These are phyloP conservation scores for Malassezia caprae DNA, from an alignment of 1,284 basidiomycete species.

Conservation along the genomic window DNA sequence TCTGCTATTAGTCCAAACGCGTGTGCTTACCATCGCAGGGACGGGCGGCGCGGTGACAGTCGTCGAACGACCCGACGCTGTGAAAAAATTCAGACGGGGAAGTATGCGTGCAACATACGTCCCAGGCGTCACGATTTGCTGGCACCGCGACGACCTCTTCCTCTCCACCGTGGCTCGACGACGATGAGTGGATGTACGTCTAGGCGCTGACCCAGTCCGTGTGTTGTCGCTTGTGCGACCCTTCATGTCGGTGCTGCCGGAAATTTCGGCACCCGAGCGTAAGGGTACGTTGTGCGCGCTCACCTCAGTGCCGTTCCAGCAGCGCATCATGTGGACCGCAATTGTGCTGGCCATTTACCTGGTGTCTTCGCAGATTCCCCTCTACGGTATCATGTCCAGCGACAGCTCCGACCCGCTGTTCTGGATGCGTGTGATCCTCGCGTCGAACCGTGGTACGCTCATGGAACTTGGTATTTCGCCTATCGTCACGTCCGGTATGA, in stretches of 20 bases:
- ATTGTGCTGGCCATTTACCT: conserved; percentile 48
- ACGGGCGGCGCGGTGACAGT: neutral
- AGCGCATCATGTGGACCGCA: conserved; percentile 46
- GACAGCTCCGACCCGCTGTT: conserved; percentile 70
- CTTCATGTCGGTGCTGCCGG: conserved; percentile 47
- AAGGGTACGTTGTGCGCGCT: conserved; percentile 26
- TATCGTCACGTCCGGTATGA: conserved; percentile 91
- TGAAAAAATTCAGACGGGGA: conserved; percentile 6
- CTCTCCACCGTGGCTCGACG: conserved; percentile 12
- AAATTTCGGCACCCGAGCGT: conserved; percentile 47
- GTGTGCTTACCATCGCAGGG: conserved; percentile 7
- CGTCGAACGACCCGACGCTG: neutral
- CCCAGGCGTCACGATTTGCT: conserved; percentile 8
- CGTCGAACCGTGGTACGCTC: conserved; percentile 92
- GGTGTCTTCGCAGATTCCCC: conserved; percentile 46
- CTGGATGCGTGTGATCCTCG: conserved; percentile 99
- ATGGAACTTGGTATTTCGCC: conserved; percentile 99
- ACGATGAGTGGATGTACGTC: conserved; percentile 19
- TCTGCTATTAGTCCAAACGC: conserved; percentile 18
- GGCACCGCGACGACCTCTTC: conserved; percentile 4
- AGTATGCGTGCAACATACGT: neutral
- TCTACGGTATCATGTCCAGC: conserved; percentile 48
- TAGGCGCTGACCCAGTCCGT: conserved; percentile 26
- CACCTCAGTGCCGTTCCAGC: conserved; percentile 43
- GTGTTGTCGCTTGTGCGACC: conserved; percentile 47